phyloP scores from a whole-genome alignment of 495 filamentous ascomycete species.

The Friedmanniomyces simplex region DNA sequence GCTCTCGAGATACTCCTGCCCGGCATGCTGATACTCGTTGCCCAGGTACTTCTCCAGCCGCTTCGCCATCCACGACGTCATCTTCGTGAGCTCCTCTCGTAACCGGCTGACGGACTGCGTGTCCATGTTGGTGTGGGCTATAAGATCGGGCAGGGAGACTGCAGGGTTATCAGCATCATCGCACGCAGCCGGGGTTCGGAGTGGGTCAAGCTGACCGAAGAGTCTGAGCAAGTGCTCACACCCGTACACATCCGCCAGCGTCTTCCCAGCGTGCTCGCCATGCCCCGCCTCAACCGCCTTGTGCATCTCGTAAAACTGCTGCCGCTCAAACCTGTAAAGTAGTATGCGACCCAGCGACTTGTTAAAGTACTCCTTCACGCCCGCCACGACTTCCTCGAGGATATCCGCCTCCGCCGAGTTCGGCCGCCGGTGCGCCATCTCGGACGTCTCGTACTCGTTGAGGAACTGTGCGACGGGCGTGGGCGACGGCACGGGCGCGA shows the following conservation, averaged over 20 bases:
- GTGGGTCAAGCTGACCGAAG: constrained; percentile 50
- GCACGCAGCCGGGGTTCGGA: background rate
- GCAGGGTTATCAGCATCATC: constrained; percentile 12
- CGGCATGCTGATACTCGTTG: constrained; percentile 59
- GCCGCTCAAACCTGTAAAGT: constrained; percentile 83
- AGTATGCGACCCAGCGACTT: constrained; percentile 73
- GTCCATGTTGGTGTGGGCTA: constrained; percentile 98
- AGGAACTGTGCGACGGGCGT: constrained; percentile 64
- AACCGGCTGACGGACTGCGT: constrained; percentile 73
- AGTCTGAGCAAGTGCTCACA: constrained; percentile 82
- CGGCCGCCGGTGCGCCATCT: constrained; percentile 53
- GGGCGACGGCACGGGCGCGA: constrained; percentile 71
- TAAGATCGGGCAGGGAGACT: constrained; percentile 87
- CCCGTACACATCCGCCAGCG: constrained; percentile 71
- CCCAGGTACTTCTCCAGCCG: constrained; percentile 63
- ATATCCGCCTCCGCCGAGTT: constrained; percentile 67
- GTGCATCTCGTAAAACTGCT: constrained; percentile 66
- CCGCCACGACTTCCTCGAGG: constrained; percentile 74
- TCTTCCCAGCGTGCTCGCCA: constrained; percentile 53
- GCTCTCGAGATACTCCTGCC: constrained; percentile 47
- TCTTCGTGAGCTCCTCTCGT: constrained; percentile 72
- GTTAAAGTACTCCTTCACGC: constrained; percentile 86
- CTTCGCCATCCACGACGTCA: constrained; percentile 69
- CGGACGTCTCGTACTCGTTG: constrained; percentile 60
- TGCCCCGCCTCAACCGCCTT: constrained; percentile 47